Conservation (phyloP, 169 alveolate species). For the Blepharisma undulans region DNA sequence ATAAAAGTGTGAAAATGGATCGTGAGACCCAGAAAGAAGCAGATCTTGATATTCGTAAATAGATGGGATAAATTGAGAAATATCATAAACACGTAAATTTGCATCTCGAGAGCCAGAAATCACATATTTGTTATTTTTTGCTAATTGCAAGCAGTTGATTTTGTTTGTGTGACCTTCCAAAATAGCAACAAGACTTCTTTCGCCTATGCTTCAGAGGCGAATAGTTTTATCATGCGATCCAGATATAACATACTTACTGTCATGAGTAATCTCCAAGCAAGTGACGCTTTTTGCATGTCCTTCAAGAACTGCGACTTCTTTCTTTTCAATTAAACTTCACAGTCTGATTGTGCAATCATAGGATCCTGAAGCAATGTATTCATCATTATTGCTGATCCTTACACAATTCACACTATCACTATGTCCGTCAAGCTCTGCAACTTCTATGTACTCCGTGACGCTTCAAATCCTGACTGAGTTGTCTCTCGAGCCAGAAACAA, state of each 20-base stretch:
- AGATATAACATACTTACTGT: neutral
- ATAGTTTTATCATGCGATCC: conserved; percentile 27
- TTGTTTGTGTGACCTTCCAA: neutral
- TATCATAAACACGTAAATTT: neutral
- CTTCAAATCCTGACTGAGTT: neutral
- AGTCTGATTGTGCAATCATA: neutral
- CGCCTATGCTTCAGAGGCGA: neutral
- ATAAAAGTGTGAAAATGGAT: neutral
- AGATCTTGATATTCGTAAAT: neutral
- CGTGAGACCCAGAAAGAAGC: neutral
- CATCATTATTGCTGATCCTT: neutral
- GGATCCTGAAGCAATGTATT: neutral
- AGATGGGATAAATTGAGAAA: too few relatives aligned
- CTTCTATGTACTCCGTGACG: neutral
- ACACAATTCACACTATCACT: neutral
- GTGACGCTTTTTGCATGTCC: conserved; percentile 29
- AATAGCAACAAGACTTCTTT: neutral
- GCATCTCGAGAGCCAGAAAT: neutral
- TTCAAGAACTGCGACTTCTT: neutral
- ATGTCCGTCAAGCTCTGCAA: neutral
- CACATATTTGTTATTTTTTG: neutral
- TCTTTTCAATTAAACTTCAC: neutral
- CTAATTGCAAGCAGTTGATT: neutral
- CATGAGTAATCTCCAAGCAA: neutral
- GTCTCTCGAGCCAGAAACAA: conserved; percentile 18